Evolutionary conservation across 2,329 filamentous ascomycete species (phyloP).

Genomic region (Periconia macrospinosa): DNA sequence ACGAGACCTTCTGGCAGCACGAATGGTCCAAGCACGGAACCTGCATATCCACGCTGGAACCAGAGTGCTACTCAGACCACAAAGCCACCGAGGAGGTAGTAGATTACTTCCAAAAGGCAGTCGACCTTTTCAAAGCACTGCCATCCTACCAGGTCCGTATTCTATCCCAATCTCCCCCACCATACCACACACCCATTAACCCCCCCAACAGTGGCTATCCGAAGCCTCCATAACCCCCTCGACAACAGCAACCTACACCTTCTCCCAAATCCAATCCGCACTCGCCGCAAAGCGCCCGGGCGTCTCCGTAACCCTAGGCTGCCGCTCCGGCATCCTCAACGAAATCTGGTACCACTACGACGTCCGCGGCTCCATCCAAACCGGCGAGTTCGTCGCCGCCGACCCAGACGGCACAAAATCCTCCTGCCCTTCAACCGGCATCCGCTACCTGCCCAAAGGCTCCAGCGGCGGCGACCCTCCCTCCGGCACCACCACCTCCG

Average conservation of each 20-base stretch:
- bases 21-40: constrained; percentile 76
- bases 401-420: constrained; percentile 61
- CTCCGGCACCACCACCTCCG: constrained; percentile 29
- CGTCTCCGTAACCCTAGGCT: constrained; percentile 63
- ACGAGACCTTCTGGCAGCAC: constrained; percentile 69
- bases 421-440: constrained; percentile 63
- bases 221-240: constrained; percentile 64
- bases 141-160: constrained; percentile 61
- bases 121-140: constrained; percentile 66
- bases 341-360: constrained; percentile 68
- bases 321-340: constrained; percentile 52
- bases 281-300: constrained; percentile 57
- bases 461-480: constrained; percentile 25
- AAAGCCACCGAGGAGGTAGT: constrained; percentile 64
- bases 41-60: constrained; percentile 69
- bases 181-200: neutral
- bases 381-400: constrained; percentile 62
- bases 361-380: constrained; percentile 60
- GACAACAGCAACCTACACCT: constrained; percentile 60
- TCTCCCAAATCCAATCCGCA: constrained; percentile 60
- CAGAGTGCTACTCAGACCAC: constrained; percentile 64
- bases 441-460: constrained; percentile 67
- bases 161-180: neutral
- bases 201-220: constrained; percentile 55
- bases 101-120: constrained; percentile 69